Percentiles rank a stretch among this genome's conserved stretches.
Conservation (phyloP, 805 yeast species). For the Spathaspora girioi region DNA sequence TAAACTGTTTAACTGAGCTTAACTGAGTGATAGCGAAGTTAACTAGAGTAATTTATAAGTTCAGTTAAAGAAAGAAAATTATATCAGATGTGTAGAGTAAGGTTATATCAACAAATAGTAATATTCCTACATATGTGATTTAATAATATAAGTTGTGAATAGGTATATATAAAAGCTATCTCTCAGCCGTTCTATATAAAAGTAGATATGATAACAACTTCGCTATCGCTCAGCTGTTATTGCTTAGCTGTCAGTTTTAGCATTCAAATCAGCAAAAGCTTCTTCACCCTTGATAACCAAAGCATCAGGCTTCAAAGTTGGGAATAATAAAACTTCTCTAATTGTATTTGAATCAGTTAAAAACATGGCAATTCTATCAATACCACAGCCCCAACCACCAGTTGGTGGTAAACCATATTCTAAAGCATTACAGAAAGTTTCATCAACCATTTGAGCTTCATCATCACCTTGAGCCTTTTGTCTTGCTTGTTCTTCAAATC, state of each 20-base stretch:
- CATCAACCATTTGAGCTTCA: constrained; percentile 96
- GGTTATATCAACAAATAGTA: no score
- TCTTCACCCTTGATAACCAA: constrained; percentile 25
- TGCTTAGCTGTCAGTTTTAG: no score
- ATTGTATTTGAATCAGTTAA: constrained; percentile 94
- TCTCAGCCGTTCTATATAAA: no score
- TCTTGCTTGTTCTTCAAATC: constrained; percentile 98
- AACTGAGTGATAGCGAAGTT: no score
- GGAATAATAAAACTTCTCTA: constrained; percentile 96
- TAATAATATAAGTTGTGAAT: no score
- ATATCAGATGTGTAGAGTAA: neutral
- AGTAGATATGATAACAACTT: no score
- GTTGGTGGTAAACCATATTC: constrained; percentile 99
- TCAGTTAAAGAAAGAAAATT: neutral
- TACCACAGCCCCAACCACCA: constrained; percentile 99
- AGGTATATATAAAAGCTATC: no score
- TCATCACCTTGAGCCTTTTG: constrained; percentile 99
- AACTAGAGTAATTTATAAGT: neutral
- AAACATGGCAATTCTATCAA: constrained; percentile 97
- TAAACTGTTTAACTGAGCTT: constrained; percentile 1
- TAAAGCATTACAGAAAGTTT: constrained; percentile 93
- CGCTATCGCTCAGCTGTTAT: no score
- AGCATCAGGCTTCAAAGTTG: constrained; percentile 94
- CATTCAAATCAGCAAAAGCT: constrained; percentile 1
- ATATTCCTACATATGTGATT: no score